Conservation (phyloP, 352 stramenopile species). For the Globisporangium sylvaticum region DNA sequence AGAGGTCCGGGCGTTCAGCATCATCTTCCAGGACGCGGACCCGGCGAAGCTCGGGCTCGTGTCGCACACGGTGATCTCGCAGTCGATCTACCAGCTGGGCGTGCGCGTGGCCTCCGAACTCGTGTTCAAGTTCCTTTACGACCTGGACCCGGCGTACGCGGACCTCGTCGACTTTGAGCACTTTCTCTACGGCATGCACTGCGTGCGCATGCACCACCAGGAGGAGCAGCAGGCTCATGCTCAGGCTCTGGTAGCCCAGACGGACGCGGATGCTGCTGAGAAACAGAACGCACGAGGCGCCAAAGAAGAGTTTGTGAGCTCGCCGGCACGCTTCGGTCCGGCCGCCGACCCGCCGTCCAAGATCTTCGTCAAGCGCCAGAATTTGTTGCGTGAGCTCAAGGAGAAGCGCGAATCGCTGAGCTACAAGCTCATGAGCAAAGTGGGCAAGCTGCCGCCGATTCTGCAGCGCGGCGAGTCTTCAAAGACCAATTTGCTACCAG, state of each 20-base stretch:
- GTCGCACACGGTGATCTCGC: slow-evolving; percentile 59
- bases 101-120: slow-evolving; percentile 44
- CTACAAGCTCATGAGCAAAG: slow-evolving; percentile 65
- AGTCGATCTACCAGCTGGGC: slow-evolving; percentile 71
- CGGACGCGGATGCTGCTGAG: not conserved
- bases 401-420: slow-evolving; percentile 70
- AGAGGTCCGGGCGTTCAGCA: slow-evolving; percentile 54
- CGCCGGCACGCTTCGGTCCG: slow-evolving; percentile 50
- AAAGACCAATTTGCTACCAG: not conserved
- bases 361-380: slow-evolving; percentile 66
- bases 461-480: slow-evolving; percentile 25
- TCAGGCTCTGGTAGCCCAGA: not conserved
- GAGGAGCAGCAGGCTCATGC: slow-evolving; percentile 34
- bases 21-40: slow-evolving; percentile 65
- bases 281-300: slow-evolving; percentile 3
- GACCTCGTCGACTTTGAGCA: slow-evolving; percentile 81
- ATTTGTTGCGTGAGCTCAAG: slow-evolving; percentile 62
- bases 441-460: slow-evolving; percentile 43
- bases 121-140: slow-evolving; percentile 45
- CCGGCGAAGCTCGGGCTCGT: slow-evolving; percentile 58
- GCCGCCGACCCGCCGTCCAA: slow-evolving; percentile 46
- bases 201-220: slow-evolving; percentile 61
- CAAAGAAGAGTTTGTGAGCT: slow-evolving; percentile 54
- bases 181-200: slow-evolving; percentile 81
- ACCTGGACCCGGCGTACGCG: slow-evolving; percentile 62